Evolutionary conservation across 2,329 filamentous ascomycete genomes (phyloP), one percentile per base, ranked within the genome.

Genomic region (Byssothecium circinans): DNA sequence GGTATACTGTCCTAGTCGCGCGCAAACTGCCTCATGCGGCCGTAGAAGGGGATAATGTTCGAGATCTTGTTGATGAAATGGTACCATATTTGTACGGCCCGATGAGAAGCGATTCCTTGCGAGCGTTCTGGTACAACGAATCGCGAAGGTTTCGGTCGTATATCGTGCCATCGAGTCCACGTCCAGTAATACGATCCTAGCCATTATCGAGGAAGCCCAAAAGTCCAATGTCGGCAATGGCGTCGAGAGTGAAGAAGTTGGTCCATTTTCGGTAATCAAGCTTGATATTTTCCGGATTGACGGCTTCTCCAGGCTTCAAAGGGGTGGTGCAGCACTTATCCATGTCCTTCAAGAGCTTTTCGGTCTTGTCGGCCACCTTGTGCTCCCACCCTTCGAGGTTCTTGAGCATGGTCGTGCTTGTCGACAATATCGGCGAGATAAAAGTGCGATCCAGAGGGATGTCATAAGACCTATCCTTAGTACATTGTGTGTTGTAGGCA

Each of bases 231-330:
- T 82, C 77, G 14, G 76, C 78, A 41, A 82, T 81, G 2, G 78
- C 79, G 47, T 83, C 80, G 12, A 82, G 68, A 0, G 78, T 79
- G 60, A 82, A 82, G 67, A 79, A 80, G 61, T 81, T 82, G 19
- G 74, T 71, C 75, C 75, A 82, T 5, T 69, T 67, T 4, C 78
- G 74, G 45, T 76, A 78, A 54, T 82, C 77, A 15, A 82, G 67
- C 0, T 68, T 77, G 15, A 79, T 45, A 39, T 80, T 76, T 22
- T 66, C 57, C 1, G 68, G 49, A 14, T 67, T 56, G 10, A 67
- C 62, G 32, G 51, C 35, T 7, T 54, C 40, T 14, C 56, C 54
- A 15, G 50, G 41, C 15, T 42, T 41, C 6, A 73, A 61, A 1
- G 75, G 71, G 0, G 55, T 49, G 2, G 74, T 76, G 47, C 75